These are phyloP conservation scores for Beta macrorhiza DNA, from an alignment of 179 eudicot genomes.

Conservation along the genomic window DNA sequence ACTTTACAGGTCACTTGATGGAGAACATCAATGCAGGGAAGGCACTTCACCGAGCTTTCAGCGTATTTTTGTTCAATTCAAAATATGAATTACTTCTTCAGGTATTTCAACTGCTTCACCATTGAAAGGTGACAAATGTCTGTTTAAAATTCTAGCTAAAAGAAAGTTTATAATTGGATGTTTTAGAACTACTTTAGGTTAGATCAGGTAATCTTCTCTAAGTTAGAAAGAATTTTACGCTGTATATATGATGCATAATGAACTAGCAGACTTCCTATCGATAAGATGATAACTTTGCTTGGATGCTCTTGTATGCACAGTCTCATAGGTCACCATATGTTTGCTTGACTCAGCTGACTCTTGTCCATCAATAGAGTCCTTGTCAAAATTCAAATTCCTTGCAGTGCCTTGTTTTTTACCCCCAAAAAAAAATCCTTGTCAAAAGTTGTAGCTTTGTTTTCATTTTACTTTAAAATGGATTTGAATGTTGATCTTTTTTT, in stretches of 20 bases:
- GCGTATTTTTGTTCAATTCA: constrained; percentile 85
- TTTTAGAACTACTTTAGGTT: background rate
- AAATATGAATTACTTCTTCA: constrained; percentile 91
- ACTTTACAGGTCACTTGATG: constrained; percentile 85
- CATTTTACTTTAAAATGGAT: background rate
- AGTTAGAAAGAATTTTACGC: background rate
- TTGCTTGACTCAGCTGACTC: background rate
- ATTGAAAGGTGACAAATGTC: constrained; percentile 1
- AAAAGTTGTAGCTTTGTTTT: background rate
- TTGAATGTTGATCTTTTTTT: background rate
- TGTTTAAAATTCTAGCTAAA: background rate
- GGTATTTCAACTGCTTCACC: constrained; percentile 42
- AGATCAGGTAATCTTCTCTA: background rate
- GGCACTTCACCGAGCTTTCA: constrained; percentile 92
- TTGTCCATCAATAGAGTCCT: background rate
- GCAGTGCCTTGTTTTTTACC: too few relatives aligned
- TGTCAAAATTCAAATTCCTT: background rate
- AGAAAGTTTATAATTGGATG: background rate
- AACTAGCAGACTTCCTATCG: background rate
- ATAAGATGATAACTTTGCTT: background rate
- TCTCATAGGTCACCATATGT: background rate
- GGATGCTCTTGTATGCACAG: background rate
- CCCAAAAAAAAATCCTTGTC: background rate
- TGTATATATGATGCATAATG: background rate
- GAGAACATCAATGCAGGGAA: constrained; percentile 78